Percentiles rank a stretch among this genome's conserved stretches.
phyloP scores from a whole-genome alignment of 306 rosid genomes.

The Sophora flavescens region DNA sequence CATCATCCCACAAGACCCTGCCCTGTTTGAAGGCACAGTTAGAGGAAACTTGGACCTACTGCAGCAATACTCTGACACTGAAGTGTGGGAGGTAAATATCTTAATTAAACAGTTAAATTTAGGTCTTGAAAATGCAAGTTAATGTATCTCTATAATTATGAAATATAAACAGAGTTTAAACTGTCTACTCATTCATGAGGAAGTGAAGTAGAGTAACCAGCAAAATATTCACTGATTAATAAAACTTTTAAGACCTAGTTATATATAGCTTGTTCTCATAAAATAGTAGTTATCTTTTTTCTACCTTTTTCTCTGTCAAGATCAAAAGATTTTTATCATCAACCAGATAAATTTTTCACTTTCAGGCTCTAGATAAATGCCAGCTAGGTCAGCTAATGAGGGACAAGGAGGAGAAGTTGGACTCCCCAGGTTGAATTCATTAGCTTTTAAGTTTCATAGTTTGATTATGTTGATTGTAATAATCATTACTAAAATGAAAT shows the following conservation, averaged over 20 bases:
- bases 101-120: conserved; percentile 24
- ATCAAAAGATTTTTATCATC: conserved; percentile 1
- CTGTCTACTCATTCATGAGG: conserved; percentile 1
- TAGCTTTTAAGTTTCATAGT: conserved; percentile 12
- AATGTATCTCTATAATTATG: background rate
- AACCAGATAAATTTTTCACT: conserved; percentile 3
- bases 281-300: background rate
- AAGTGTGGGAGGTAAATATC: conserved; percentile 82
- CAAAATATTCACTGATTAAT: conserved; percentile 12
- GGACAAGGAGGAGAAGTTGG: conserved; percentile 75
- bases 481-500: conserved; percentile 42
- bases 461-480: conserved; percentile 2
- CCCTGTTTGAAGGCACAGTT: conserved; percentile 92
- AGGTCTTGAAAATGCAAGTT: conserved; percentile 23
- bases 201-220: conserved; percentile 1
- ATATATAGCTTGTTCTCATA: background rate
- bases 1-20: conserved; percentile 94
- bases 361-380: conserved; percentile 90
- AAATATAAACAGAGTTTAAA: no score
- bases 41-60: conserved; percentile 91
- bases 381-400: conserved; percentile 81
- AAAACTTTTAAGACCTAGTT: background rate
- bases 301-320: background rate
- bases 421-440: conserved; percentile 62
- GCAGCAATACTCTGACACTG: conserved; percentile 65